Base-by-base conservation (phyloP, 2,329 filamentous ascomycete genomes). In the Pyrenophora teres region DNA sequence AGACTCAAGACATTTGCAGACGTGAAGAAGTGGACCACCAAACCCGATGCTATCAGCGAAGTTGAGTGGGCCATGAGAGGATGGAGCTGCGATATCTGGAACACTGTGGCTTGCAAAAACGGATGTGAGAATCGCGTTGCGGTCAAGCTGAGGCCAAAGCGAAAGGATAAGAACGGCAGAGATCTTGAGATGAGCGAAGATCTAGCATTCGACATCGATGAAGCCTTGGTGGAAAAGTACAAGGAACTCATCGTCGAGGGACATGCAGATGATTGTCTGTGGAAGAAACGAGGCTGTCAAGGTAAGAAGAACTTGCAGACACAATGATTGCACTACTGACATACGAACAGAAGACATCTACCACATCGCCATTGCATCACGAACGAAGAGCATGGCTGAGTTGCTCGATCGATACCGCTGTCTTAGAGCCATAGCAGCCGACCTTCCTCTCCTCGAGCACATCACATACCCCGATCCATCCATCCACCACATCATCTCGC, bases 11-110 rank as follows among this genome's bases (percentile, higher is more conserved):
- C 91, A 0, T 99, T 96, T 69, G 89, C 93, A 68, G 91, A 93
- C 61, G 86, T 97, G 40, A 94, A 91, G 46, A 84, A 89, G 70
- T 99, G 93, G 93, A 88, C 89, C n/a, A 89, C 90, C 0, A 97
- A 97, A 71, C 92, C 94, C 0, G 84, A 92, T 45, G 81, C 80
- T 30, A 87, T 97, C 63, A 91, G 86, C 68, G 94, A 97, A 75
- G 86, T 97, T 6, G 88, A 92, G 71, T 99, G 94, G 94, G 92
- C 92, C 0, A 96, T 93, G 78, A 80, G 89, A 52, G 93, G 93
- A 0, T 99, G 94, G 93, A 81, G 87, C 3, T 97, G 93, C 65
- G 85, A 88, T 39, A 62, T 57, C 1, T 72, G 69, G 68, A 92
- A 96, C 74, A 89, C 89, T 3, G 90, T 97, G 13, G 85, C 86